Evolutionary conservation across 2,329 filamentous ascomycete species (phyloP), one percentile per base, ranked within the genome.

Genomic region (Claviceps monticola): DNA sequence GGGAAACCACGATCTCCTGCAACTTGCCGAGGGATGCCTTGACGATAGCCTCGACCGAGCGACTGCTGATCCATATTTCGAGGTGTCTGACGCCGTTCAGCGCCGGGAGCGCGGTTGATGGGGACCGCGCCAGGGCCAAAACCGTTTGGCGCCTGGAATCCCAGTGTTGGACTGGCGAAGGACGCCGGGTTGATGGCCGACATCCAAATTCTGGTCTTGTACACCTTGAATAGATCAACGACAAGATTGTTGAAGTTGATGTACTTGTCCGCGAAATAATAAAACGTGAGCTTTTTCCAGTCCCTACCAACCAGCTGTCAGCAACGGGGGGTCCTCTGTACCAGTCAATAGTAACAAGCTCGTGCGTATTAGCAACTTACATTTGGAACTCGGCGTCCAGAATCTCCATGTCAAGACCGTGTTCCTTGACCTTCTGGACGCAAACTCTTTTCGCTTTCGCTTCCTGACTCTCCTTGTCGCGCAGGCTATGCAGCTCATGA

Each of bases 201-300:
- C 88, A 98, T 95, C 93, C 93, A 98, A 61, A 98, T 98, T 60
- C 94, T 82, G 21, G 91, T 95, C 74, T 98, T 98, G 76, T 97
- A 98, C 56, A 97, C 91, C 70, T 97, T 97, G 78, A 97, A 98
- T 13, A 98, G 76, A 64, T 98, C 93, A 0, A 90, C 95, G 50
- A 98, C 93, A 16, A 98, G 80, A 2, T 88, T 88, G 66, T 98
- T 98, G 76, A 98, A 98, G 71, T 97, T 97, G 74, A 98, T 95
- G 66, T 98, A 98, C 0, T 88, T 83, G 63, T 96, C 90, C 51
- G 93, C 91, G 65, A 96, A 98, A 70, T 97, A 98, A 72, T 96
- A 98, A 69, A 97, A 97, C 0, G 94, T 98, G 52, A 98, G 73
- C 67, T 98, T 98, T 71, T 97, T 95, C 82, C 89, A 96, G 66